These are phyloP conservation scores for Euphorbia schlechtendalii DNA, from an alignment of 441 rosid genomes.

Conservation along the genomic window DNA sequence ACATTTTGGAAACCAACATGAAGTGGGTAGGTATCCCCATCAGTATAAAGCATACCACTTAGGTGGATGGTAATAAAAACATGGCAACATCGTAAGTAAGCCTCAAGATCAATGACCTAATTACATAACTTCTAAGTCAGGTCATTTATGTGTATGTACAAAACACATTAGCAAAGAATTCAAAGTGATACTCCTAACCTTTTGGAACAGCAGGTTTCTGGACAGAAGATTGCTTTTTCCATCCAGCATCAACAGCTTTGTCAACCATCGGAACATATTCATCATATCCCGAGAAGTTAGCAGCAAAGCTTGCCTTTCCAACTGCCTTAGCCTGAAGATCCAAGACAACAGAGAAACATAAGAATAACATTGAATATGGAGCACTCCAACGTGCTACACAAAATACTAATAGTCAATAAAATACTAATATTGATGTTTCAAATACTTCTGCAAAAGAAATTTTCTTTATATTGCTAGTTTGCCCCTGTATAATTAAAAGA, in stretches of 20 bases:
- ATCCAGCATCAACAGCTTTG: conserved; percentile 83
- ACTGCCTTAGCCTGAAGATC: conserved; percentile 63
- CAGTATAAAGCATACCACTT: not conserved
- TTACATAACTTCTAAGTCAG: not conserved
- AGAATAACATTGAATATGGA: not conserved
- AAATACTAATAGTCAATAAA: not conserved
- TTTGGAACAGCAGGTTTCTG: conserved; percentile 47
- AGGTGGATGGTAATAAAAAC: not conserved
- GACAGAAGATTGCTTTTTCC: conserved; percentile 62
- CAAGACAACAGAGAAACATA: conserved; percentile 11
- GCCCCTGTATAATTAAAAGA: not conserved
- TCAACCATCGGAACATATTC: conserved; percentile 99
- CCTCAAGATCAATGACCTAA: not conserved
- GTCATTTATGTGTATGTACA: not conserved
- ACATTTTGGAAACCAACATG: not conserved
- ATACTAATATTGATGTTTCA: not conserved
- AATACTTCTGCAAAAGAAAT: not conserved
- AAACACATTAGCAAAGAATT: not conserved
- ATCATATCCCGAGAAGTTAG: conserved; percentile 78
- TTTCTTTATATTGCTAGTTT: not conserved
- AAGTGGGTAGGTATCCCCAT: not conserved
- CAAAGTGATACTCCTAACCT: conserved; percentile 27
- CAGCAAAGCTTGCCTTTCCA: conserved; percentile 62
- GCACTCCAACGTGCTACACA: not conserved
- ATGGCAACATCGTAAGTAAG: not conserved